These are phyloP conservation scores for Pythium utonaiense DNA, from an alignment of 352 stramenopile genomes.

Conservation along the genomic window DNA sequence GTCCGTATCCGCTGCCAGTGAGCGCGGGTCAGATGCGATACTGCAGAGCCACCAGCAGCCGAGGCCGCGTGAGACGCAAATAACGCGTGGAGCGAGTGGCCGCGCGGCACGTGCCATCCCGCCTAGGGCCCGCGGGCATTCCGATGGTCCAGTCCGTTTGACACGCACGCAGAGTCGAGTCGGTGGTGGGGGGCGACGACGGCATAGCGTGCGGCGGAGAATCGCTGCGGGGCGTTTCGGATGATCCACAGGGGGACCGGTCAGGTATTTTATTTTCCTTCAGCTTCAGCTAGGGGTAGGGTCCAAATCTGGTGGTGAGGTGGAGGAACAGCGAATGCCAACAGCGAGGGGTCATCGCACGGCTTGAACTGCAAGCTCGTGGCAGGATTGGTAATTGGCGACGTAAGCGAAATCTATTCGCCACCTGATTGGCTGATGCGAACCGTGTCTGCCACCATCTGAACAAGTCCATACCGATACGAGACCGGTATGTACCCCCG, in stretches of 20 bases:
- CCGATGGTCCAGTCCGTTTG: slow-evolving; percentile 21
- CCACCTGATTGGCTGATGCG: slow-evolving; percentile 17
- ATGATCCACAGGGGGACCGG: slow-evolving; percentile 4
- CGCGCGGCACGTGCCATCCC: not conserved
- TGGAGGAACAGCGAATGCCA: slow-evolving; percentile 10
- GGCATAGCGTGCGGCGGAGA: slow-evolving; percentile 9
- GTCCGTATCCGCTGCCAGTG: not conserved
- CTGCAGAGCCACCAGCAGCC: not conserved
- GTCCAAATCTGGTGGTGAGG: slow-evolving; percentile 36
- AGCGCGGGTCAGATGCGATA: slow-evolving; percentile 1
- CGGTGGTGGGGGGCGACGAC: slow-evolving; percentile 1
- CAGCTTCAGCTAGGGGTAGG: slow-evolving; percentile 25
- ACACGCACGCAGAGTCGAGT: too few species aligned
- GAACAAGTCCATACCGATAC: too few species aligned
- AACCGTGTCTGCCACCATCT: slow-evolving; percentile 14
- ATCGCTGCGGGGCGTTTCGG: slow-evolving; percentile 16
- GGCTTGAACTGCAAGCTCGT: slow-evolving; percentile 15
- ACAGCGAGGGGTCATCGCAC: slow-evolving; percentile 28
- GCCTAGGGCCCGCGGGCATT: slow-evolving; percentile 4
- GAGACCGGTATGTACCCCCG: too few species aligned
- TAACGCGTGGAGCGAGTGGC: not conserved
- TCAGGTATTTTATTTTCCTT: slow-evolving; percentile 16
- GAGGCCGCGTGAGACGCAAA: too few species aligned
- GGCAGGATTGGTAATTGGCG: slow-evolving; percentile 12
- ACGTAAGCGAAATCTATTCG: slow-evolving; percentile 30